These are phyloP conservation scores for Zychaea mexicana DNA, from an alignment of 371 early-diverging fungal species.

Conservation along the genomic window DNA sequence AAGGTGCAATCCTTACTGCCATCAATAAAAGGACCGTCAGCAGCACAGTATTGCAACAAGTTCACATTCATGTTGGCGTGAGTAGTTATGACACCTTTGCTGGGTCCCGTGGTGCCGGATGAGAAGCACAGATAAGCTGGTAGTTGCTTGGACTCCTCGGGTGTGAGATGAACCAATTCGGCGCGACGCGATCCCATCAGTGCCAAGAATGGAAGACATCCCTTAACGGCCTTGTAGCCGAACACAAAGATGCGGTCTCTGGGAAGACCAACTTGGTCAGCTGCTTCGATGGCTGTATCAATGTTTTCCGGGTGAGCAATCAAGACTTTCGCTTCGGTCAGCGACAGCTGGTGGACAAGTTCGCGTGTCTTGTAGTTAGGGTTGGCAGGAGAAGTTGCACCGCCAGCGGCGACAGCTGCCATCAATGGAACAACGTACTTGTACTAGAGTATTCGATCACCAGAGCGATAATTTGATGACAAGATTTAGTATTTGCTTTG, in stretches of 20 bases:
- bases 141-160: constrained; percentile 30
- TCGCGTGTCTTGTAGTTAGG: constrained; percentile 78
- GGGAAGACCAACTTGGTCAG: constrained; percentile 56
- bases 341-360: constrained; percentile 71
- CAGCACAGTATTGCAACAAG: constrained; percentile 51
- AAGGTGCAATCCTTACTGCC: constrained; percentile 30
- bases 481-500: background rate
- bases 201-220: constrained; percentile 33
- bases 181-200: constrained; percentile 17
- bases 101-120: constrained; percentile 77
- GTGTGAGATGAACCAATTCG: constrained; percentile 18
- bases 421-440: constrained; percentile 42
- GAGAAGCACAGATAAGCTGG: constrained; percentile 79
- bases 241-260: constrained; percentile 59
- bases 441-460: constrained; percentile 33
- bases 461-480: too few species aligned
- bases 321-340: constrained; percentile 67
- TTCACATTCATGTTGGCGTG: constrained; percentile 81
- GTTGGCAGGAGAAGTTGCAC: constrained; percentile 73
- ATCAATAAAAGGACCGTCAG: constrained; percentile 26
- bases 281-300: constrained; percentile 59
- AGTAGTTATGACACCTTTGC: constrained; percentile 84
- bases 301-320: constrained; percentile 52
- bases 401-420: constrained; percentile 53
- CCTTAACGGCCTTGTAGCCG: constrained; percentile 46